A percentile compares a stretch with the other conserved stretches of the same genome.
These are phyloP conservation scores for Microdochium nivale DNA, from an alignment of 2,329 filamentous ascomycete species.

Conservation along the genomic window DNA sequence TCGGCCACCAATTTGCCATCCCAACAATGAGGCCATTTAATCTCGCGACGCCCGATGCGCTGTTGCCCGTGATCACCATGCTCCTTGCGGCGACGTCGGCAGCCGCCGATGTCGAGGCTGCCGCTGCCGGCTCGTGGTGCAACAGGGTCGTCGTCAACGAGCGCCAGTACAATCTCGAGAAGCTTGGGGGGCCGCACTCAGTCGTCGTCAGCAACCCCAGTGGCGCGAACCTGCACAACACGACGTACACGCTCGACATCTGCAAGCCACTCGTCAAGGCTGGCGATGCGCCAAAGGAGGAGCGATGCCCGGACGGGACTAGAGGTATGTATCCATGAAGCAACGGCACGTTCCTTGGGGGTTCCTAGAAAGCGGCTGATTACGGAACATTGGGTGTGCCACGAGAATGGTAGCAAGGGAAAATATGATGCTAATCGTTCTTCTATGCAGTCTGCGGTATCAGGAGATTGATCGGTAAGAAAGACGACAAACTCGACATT, in stretches of 20 bases:
- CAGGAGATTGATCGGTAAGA: slow-evolving; percentile 42
- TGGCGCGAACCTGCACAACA: slow-evolving; percentile 53
- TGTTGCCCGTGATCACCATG: not conserved
- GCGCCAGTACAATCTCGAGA: slow-evolving; percentile 54
- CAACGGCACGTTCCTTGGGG: not conserved
- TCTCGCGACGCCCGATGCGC: not conserved
- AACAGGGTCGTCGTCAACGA: slow-evolving; percentile 25
- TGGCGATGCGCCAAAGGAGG: slow-evolving; percentile 42
- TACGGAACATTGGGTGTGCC: not conserved
- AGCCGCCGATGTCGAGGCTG: not conserved
- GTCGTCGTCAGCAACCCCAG: slow-evolving; percentile 51
- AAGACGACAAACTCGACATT: slow-evolving; percentile 36
- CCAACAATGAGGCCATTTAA: not conserved
- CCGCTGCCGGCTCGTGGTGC: not conserved
- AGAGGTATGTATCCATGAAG: slow-evolving; percentile 43
- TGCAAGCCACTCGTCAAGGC: slow-evolving; percentile 59
- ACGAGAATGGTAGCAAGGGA: not conserved
- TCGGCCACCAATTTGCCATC: not conserved
- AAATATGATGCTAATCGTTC: slow-evolving; percentile 5
- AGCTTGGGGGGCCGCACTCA: slow-evolving; percentile 58
- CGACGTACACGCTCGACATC: slow-evolving; percentile 74
- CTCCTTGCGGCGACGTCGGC: not conserved
- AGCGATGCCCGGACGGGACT: slow-evolving; percentile 61
- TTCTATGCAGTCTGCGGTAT: slow-evolving; percentile 64
- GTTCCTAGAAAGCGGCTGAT: not conserved